Conservation (phyloP, 1,284 basidiomycete genomes). For the Grifola frondosa region DNA sequence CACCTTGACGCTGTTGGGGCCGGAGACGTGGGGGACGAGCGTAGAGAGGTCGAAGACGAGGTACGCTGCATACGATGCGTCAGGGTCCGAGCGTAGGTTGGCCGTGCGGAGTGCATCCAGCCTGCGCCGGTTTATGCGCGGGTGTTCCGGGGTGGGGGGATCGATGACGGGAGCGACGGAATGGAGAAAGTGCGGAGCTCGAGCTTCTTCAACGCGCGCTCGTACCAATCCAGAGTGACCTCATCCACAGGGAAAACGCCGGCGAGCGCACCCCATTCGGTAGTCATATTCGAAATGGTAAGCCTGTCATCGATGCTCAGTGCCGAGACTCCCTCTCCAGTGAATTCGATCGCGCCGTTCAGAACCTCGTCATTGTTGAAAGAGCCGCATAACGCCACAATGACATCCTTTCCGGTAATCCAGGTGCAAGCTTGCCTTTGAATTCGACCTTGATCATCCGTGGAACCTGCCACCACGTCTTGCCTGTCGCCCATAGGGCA, state of each 20-base stretch:
- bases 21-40: slow-evolving; percentile 93
- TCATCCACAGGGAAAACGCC: slow-evolving; percentile 95
- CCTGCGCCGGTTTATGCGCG: slow-evolving; percentile 79
- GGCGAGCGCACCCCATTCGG: slow-evolving; percentile 97
- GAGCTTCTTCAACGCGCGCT: slow-evolving; percentile 71
- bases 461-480: slow-evolving; percentile 99
- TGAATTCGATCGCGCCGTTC: slow-evolving; percentile 98
- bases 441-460: slow-evolving; percentile 96
- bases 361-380: slow-evolving; percentile 98
- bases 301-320: slow-evolving; percentile 90
- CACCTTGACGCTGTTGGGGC: slow-evolving; percentile 97
- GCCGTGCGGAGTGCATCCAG: slow-evolving; percentile 65
- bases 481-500: slow-evolving; percentile 97
- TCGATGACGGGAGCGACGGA: slow-evolving; percentile 42
- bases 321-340: slow-evolving; percentile 84
- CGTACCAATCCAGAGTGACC: slow-evolving; percentile 86
- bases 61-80: slow-evolving; percentile 85
- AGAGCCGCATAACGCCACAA: slow-evolving; percentile 93
- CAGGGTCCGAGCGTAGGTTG: slow-evolving; percentile 70
- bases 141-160: slow-evolving; percentile 81
- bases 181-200: slow-evolving; percentile 80
- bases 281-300: slow-evolving; percentile 98
- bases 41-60: slow-evolving; percentile 92
- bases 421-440: slow-evolving; percentile 77
- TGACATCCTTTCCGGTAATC: slow-evolving; percentile 99